Evolutionary conservation across 495 filamentous ascomycete species (phyloP).

Genomic region (Lentithecium fluviatile): DNA sequence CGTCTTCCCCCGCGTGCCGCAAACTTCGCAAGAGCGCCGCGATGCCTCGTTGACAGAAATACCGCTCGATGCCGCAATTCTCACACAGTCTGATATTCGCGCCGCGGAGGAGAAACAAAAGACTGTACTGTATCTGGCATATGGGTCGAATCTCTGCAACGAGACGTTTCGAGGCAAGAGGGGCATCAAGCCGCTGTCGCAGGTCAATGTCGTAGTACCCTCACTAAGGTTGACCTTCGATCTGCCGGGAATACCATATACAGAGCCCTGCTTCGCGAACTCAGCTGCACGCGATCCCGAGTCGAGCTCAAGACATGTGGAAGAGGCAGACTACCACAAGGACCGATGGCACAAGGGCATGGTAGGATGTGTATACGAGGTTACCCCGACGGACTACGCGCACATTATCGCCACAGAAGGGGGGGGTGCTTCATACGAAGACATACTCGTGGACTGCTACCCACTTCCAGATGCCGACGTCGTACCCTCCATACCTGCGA

Average conservation of each 20-base stretch:
- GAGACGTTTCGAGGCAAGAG: conserved; percentile 72
- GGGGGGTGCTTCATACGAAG: conserved; percentile 75
- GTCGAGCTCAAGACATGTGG: conserved; percentile 1
- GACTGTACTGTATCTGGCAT: conserved; percentile 88
- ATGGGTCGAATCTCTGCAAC: conserved; percentile 83
- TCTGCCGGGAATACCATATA: conserved; percentile 80
- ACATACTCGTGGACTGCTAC: conserved; percentile 75
- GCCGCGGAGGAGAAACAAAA: conserved; percentile 26
- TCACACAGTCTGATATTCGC: background rate
- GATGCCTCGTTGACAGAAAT: conserved; percentile 23
- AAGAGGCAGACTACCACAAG: conserved; percentile 45
- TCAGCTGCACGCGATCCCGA: conserved; percentile 55
- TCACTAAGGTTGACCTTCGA: conserved; percentile 76
- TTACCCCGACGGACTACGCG: conserved; percentile 75
- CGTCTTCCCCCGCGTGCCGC: conserved; percentile 4
- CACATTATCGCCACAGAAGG: conserved; percentile 89
- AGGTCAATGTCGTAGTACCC: conserved; percentile 77
- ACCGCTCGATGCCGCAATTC: conserved; percentile 1
- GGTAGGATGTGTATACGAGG: conserved; percentile 92
- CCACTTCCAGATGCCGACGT: conserved; percentile 48
- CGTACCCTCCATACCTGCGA: conserved; percentile 43
- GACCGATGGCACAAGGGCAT: conserved; percentile 72
- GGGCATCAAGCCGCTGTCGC: conserved; percentile 74
- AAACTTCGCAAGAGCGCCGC: conserved; percentile 20
- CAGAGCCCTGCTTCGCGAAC: conserved; percentile 91